phyloP scores from a whole-genome alignment of 345 rosid genomes.

The Citrus unshiu region DNA sequence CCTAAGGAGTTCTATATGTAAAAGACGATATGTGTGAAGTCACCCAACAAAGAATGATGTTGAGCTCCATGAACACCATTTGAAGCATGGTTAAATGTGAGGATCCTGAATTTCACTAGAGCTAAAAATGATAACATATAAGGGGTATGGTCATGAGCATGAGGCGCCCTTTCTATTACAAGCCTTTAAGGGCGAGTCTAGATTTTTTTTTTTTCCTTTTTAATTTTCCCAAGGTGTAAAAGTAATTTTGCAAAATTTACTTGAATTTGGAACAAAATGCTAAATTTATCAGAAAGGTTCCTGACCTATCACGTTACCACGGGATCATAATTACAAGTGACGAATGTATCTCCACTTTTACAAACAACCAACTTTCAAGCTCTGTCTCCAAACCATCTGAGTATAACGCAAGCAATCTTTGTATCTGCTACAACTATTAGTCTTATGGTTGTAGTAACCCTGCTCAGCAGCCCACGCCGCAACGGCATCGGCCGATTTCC shows the following conservation, averaged over 20 bases:
- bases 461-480: constrained; percentile 53
- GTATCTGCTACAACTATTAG: constrained; percentile 38
- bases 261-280: too few relatives aligned
- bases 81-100: not conserved
- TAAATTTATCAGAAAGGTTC: constrained; percentile 44
- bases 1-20: too few relatives aligned
- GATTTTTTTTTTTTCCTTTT: too few relatives aligned
- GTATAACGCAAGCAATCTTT: constrained; percentile 58
- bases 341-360: constrained; percentile 46
- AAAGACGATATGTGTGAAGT: too few relatives aligned
- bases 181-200: too few relatives aligned
- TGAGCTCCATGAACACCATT: too few relatives aligned
- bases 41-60: too few relatives aligned
- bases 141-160: too few relatives aligned
- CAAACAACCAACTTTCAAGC: constrained; percentile 45
- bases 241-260: not conserved
- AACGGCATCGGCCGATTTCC: constrained; percentile 48
- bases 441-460: constrained; percentile 31
- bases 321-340: constrained; percentile 59
- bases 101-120: not conserved
- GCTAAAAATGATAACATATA: not conserved
- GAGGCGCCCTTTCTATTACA: too few relatives aligned
- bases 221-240: not conserved
- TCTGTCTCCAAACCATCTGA: constrained; percentile 64
- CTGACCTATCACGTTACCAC: constrained; percentile 56